Evolutionary conservation across 768 basidiomycete species (phyloP).

Genomic region (Mycena latifolia): DNA sequence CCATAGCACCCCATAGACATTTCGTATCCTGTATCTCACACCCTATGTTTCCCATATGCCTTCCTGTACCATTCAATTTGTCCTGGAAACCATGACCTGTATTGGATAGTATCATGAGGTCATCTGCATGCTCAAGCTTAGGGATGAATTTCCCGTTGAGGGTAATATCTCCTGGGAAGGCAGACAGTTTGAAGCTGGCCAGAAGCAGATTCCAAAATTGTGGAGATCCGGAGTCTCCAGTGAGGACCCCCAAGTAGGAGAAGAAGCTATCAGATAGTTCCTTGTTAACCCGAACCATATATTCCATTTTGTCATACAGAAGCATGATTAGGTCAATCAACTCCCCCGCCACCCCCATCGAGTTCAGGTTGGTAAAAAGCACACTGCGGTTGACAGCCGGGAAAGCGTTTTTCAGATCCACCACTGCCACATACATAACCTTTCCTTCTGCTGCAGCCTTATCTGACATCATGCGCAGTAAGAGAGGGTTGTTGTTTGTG

Average conservation of each 20-base stretch:
- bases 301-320: not conserved
- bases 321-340: not conserved
- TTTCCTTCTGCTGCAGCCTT: conserved; percentile 32
- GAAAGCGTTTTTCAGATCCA: conserved; percentile 5
- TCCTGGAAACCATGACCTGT: conserved; percentile 34
- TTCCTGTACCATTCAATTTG: not conserved
- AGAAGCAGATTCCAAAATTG: conserved; percentile 43
- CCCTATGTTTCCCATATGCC: conserved; percentile 4
- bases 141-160: conserved; percentile 29
- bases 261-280: conserved; percentile 31
- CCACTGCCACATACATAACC: conserved; percentile 9
- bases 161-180: conserved; percentile 34
- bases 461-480: conserved; percentile 41
- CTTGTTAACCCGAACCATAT: conserved; percentile 8
- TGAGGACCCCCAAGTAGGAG: conserved; percentile 42
- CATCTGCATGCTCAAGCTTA: conserved; percentile 44
- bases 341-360: not conserved
- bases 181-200: conserved; percentile 30
- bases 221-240: conserved; percentile 44
- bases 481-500: conserved; percentile 45
- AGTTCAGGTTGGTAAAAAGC: not conserved
- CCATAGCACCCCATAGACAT: not conserved
- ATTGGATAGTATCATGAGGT: conserved; percentile 38
- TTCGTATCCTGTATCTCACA: conserved; percentile 18
- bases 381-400: conserved; percentile 1